Evolutionary conservation across 495 filamentous ascomycete genomes (phyloP).

Genomic region (Staphylotrichum longicolle): DNA sequence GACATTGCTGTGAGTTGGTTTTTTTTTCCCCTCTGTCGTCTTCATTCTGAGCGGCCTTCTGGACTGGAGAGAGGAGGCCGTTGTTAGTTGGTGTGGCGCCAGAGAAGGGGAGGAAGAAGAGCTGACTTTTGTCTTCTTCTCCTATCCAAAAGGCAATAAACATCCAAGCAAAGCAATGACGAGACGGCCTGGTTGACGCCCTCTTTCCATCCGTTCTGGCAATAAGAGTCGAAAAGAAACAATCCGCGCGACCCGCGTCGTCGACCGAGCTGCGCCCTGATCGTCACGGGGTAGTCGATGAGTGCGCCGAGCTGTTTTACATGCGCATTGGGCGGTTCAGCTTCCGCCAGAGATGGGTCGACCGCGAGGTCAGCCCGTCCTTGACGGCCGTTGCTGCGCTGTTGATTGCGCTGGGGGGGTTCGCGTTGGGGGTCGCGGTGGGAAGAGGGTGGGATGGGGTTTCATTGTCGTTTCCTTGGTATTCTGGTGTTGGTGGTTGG

Average conservation of each 20-base stretch:
- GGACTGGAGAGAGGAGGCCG: too few species aligned
- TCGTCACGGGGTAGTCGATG: constrained; percentile 8
- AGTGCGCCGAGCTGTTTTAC: constrained; percentile 28
- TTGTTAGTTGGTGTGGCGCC: too few species aligned
- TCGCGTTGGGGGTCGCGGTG: constrained; percentile 17
- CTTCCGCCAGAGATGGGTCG: constrained; percentile 30
- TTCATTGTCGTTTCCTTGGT: neutral
- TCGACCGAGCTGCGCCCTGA: constrained; percentile 17
- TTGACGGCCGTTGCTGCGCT: constrained; percentile 22
- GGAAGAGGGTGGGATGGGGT: neutral
- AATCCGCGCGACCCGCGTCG: constrained; percentile 11
- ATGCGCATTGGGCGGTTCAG: constrained; percentile 28
- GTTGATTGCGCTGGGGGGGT: constrained; percentile 15
- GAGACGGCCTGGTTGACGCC: too few species aligned
- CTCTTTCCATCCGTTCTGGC: too few species aligned
- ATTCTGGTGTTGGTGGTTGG: neutral
- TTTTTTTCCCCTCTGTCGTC: neutral
- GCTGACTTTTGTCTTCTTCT: too few species aligned
- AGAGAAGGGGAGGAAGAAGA: too few species aligned
- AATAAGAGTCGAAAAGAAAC: constrained; percentile 29
- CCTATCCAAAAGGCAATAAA: constrained; percentile 19
- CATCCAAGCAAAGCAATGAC: too few species aligned
- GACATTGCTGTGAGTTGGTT: constrained; percentile 36
- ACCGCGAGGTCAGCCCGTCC: constrained; percentile 23
- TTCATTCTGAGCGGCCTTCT: too few species aligned